Evolutionary conservation across 192 early-diverging fungal species (phyloP), one percentile per base, ranked within the genome.

Genomic region (Backusella parvicylindrica): DNA sequence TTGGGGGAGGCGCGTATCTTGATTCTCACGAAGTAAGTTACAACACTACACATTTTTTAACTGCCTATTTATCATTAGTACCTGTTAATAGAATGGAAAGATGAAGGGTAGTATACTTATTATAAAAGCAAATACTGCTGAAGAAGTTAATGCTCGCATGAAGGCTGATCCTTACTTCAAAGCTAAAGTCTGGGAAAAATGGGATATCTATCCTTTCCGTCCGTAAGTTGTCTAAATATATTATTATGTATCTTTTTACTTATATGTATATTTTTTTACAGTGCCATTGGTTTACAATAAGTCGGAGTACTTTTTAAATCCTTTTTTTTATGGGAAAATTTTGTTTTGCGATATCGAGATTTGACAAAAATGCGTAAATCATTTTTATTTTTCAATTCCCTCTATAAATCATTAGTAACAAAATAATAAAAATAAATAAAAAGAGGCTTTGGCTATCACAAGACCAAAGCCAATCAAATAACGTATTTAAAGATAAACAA

Each of bases 141-240:
- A 65, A 65, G 37, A 64, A 9, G 9, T 73, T 7, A 38, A 73
- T 26, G 8, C 33, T 8, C 30, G 0, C 1, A 1, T 73, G 3
- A 40, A 47, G n/a, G 26, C 16, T 1, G 72, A 73, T 73, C 72
- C 64, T 32, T 73, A 73, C 16, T 43, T 18, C 16, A 65, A 64
- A 18, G 63, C 26, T 23, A 65, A 65, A n/a, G 72, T 73, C 4
- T 73, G 72, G 72, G 72, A 73, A 43, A 73, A 73, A 37, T 73
- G 60, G 56, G 31, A 37, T 23, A 65, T 65, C 30, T 65, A 73
- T 3, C 64, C 72, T 32, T 21, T 56, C 7, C 33, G 37, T 15
- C 15, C 32, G 70, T 71, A 53, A 53, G 70, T 56, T 60, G 12
- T 11, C 21, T 26, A n/a, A 60, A 8, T 6, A 64, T 15, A 31